Conservation (phyloP, 257 asterid species). For the Solanum sparsipilum region DNA sequence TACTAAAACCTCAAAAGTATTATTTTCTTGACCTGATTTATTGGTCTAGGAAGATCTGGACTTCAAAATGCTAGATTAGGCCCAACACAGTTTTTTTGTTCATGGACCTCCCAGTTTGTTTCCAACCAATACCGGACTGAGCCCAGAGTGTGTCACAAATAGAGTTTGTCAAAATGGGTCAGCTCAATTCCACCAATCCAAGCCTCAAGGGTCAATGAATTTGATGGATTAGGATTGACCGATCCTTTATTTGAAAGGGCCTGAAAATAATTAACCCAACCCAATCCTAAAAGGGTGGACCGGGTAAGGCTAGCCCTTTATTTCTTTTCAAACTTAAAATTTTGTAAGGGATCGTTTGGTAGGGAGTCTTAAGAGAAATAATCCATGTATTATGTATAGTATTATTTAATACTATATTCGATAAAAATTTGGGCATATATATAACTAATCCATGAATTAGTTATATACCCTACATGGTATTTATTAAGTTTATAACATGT, state of each 20-base stretch:
- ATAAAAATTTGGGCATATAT: too few species aligned
- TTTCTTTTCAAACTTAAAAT: too few species aligned
- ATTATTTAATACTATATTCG: too few species aligned
- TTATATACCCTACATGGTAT: too few species aligned
- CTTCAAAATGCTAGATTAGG: not conserved
- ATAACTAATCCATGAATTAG: too few species aligned
- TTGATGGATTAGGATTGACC: not conserved
- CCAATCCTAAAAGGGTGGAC: not conserved
- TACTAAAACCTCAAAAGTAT: not conserved
- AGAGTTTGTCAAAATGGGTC: not conserved
- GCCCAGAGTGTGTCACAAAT: not conserved
- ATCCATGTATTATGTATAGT: too few species aligned
- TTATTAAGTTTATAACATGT: not conserved
- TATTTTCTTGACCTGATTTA: not conserved
- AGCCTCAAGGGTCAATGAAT: not conserved
- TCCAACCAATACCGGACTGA: not conserved
- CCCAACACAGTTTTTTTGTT: not conserved
- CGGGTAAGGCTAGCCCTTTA: not conserved
- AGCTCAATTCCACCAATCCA: not conserved
- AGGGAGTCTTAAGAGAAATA: too few species aligned
- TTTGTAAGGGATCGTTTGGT: too few species aligned
- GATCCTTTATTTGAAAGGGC: too few species aligned
- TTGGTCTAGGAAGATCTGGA: not conserved
- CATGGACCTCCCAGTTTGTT: not conserved
- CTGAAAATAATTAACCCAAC: not conserved